Evolutionary conservation across 192 early-diverging fungal species (phyloP).

Genomic region (Coemansia sp.): DNA sequence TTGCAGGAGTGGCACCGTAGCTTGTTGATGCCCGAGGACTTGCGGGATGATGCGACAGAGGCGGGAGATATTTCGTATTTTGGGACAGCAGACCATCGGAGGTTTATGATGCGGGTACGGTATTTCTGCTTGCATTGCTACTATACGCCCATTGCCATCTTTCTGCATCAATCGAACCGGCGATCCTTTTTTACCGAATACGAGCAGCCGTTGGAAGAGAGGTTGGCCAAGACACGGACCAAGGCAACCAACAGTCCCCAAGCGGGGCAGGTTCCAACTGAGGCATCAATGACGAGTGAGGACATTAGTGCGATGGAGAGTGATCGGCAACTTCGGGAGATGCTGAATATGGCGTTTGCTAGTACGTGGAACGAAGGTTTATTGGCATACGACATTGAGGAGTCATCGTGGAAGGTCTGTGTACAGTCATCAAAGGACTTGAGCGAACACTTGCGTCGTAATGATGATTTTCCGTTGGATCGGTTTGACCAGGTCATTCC

Average conservation of each 20-base stretch:
- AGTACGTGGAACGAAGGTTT: slow-evolving; percentile 45
- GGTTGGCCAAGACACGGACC: background rate
- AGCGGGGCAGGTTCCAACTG: background rate
- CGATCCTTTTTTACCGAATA: slow-evolving; percentile 49
- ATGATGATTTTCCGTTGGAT: slow-evolving; percentile 41
- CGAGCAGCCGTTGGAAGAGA: slow-evolving; percentile 35
- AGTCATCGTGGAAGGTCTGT: slow-evolving; percentile 25
- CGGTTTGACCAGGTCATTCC: slow-evolving; percentile 50
- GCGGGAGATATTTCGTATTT: slow-evolving; percentile 43
- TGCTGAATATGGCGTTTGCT: slow-evolving; percentile 42
- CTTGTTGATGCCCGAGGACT: slow-evolving; percentile 37
- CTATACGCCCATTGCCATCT: slow-evolving; percentile 43
- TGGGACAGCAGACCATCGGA: slow-evolving; percentile 44
- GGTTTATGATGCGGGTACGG: slow-evolving; percentile 51
- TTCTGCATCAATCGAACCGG: slow-evolving; percentile 45
- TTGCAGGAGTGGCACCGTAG: slow-evolving; percentile 39
- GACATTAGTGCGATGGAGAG: slow-evolving; percentile 11
- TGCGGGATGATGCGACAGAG: slow-evolving; percentile 40
- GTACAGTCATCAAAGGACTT: slow-evolving; percentile 27
- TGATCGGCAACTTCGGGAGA: slow-evolving; percentile 33
- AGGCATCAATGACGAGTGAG: slow-evolving; percentile 1
- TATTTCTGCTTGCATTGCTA: slow-evolving; percentile 50
- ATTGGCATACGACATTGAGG: slow-evolving; percentile 38
- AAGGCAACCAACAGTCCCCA: background rate
- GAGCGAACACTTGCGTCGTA: slow-evolving; percentile 39